Evolutionary conservation across 2,329 filamentous ascomycete genomes (phyloP), one percentile per base, ranked within the genome.

Genomic region (Bipolaris gigantea): DNA sequence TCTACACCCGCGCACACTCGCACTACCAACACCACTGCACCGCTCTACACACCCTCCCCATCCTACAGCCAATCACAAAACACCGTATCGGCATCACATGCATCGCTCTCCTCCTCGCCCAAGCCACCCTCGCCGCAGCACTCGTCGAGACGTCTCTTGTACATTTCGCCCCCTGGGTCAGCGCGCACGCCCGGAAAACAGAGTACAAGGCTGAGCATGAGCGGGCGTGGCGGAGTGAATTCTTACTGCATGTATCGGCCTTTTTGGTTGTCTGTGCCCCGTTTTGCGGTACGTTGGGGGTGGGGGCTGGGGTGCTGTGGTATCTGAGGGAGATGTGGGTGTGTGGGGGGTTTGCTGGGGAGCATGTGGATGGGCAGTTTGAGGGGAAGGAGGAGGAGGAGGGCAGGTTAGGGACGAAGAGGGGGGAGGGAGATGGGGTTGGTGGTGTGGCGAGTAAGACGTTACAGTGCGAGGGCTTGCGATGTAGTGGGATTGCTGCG

Each of bases 341-440:
- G 27, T 53, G 55, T 41, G 55, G 53, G 1, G 34, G 27, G n/a
- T 56, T 51, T 33, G 35, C 43, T 15, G 45, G 27, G 38, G 46
- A 30, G 7, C 16, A 23, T 4, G 45, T 53, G 41, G 25, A 27
- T 10, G 36, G 40, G 13, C 34, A 38, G 32, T 32, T 36, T 6
- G 55, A 47, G 2, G 38, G 52, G 2, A 54, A 47, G 36, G 57
- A 57, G 15, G 60, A 47, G 36, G 57, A 57, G 15, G 60, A 55
- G n/a, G 51, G 19, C 4, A 33, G 50, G n/a, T 35, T 41, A 33
- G 33, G 32, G 11, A 21, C 10, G 25, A 34, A 27, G n/a, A 32
- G 21, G 41, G 35, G 32, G 13, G 34, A n/a, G 25, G 38, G 13
- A 5, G 33, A 36, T 5, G 23, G 4, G 16, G 42, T 36, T 7